phyloP scores from a whole-genome alignment of 169 alveolate genomes.

The Amoebophrya sp. region DNA sequence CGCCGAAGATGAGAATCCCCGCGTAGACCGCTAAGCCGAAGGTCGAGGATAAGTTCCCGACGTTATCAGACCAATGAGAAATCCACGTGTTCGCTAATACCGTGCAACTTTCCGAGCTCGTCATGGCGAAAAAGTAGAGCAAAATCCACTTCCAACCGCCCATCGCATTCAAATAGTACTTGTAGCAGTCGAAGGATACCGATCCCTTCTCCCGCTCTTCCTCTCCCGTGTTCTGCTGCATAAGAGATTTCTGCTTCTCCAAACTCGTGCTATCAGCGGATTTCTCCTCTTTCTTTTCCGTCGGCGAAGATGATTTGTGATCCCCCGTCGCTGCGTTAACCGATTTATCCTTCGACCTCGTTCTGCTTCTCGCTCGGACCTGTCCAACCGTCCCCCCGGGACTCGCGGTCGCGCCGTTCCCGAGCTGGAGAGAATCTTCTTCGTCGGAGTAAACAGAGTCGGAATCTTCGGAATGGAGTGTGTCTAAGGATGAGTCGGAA shows the following conservation, averaged over 20 bases:
- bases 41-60: not conserved
- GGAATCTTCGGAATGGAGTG: not conserved
- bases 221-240: too few relatives aligned
- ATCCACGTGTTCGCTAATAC: not conserved
- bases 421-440: not conserved
- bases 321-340: not conserved
- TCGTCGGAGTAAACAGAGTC: not conserved
- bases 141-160: not conserved
- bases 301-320: not conserved
- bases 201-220: not conserved
- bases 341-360: not conserved
- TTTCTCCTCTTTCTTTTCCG: not conserved
- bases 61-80: not conserved
- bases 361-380: not conserved
- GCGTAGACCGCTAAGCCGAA: not conserved
- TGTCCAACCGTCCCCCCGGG: not conserved
- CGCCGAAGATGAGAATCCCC: not conserved
- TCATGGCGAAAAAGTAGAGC: not conserved
- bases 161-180: not conserved
- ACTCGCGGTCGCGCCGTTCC: not conserved
- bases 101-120: not conserved
- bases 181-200: conserved; percentile 10
- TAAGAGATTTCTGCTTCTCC: too few relatives aligned
- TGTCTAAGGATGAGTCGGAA: not conserved
- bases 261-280: not conserved